phyloP scores from a whole-genome alignment of 1,139 yeast genomes.

The Hyphopichia burtonii region DNA sequence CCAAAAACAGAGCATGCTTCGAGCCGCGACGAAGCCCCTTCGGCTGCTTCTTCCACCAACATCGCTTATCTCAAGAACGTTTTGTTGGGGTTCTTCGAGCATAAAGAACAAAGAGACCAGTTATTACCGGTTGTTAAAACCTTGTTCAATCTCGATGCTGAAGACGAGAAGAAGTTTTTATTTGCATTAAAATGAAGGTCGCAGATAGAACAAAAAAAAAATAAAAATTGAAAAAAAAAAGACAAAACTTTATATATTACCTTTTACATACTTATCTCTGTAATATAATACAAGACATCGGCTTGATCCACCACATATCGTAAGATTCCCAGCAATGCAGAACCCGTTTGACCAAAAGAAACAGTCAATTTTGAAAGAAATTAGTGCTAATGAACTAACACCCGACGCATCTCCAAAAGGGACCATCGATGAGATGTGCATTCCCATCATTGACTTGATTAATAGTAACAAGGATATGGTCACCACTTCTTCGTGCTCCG shows the following conservation, averaged over 20 bases:
- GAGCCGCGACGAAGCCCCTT: constrained; percentile 8
- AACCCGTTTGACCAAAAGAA: constrained; percentile 74
- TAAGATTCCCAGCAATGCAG: constrained; percentile 32
- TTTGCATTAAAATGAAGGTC: constrained; percentile 49
- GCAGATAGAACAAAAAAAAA: constrained; percentile 11
- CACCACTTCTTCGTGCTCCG: constrained; percentile 87
- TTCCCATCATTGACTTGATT: constrained; percentile 69
- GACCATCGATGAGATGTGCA: constrained; percentile 66
- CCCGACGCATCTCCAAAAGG: constrained; percentile 86
- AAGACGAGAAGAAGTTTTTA: constrained; percentile 71
- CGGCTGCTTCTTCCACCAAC: constrained; percentile 23
- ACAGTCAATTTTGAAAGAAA: constrained; percentile 52
- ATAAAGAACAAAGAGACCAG: constrained; percentile 83
- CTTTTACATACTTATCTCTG: too few species aligned
- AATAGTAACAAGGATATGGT: constrained; percentile 67
- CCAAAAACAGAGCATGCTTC: constrained; percentile 2
- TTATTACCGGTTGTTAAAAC: constrained; percentile 83
- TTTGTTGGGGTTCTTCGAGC: constrained; percentile 83
- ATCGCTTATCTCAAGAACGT: constrained; percentile 86
- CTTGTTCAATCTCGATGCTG: constrained; percentile 62
- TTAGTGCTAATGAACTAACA: constrained; percentile 40
- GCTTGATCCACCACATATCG: too few species aligned
- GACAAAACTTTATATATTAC: too few species aligned
- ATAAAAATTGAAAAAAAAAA: background rate
- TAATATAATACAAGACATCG: too few species aligned